Conservation (phyloP, 768 basidiomycete genomes). For the Pulveroboletus sp. region DNA sequence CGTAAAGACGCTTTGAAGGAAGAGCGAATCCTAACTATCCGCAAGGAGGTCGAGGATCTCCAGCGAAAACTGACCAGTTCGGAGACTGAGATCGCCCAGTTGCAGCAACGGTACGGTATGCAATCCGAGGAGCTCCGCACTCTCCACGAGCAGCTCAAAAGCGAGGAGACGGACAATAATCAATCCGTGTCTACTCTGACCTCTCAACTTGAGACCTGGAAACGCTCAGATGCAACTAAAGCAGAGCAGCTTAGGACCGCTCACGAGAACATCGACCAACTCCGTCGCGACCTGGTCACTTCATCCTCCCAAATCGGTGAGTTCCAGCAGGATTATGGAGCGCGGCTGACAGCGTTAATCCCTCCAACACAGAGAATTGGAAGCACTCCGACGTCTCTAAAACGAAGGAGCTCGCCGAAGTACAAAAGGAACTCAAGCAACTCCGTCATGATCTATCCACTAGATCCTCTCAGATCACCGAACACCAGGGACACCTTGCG, state of each 20-base stretch:
- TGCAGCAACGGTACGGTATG: not conserved
- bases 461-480: not conserved
- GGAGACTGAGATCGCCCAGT: not conserved
- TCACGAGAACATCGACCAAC: not conserved
- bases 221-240: not conserved
- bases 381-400: not conserved
- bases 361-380: not conserved
- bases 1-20: not conserved
- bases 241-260: not conserved
- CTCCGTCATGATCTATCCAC: not conserved
- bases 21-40: not conserved
- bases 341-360: not conserved
- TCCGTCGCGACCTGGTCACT: not conserved
- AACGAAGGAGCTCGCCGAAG: not conserved
- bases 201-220: not conserved
- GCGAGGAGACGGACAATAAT: not conserved
- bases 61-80: not conserved
- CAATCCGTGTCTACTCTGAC: not conserved
- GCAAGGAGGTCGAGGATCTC: not conserved
- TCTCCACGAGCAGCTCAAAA: not conserved
- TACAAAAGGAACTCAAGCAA: not conserved
- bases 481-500: not conserved
- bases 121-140: not conserved
- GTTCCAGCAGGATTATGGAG: not conserved
- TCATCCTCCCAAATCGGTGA: not conserved